Evolutionary conservation across 2,329 filamentous ascomycete species (phyloP), one percentile per base, ranked within the genome.

Genomic region (Colletotrichum lentis): DNA sequence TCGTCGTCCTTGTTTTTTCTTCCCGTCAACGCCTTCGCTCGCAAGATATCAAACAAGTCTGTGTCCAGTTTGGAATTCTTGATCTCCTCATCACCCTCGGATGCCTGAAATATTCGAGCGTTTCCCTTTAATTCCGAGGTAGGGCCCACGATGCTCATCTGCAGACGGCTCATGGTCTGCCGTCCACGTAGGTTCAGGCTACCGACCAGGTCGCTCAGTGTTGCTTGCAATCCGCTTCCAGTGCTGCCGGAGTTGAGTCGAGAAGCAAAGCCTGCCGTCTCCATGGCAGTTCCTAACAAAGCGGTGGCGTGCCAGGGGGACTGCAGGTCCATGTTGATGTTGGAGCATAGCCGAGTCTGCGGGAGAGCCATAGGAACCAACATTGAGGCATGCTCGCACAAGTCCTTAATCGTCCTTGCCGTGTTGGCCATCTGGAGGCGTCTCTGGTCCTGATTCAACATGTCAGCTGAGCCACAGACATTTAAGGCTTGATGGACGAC

Each of bases 231-330:
- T 5, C 64, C 80, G 72, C 76, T 56, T 5, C 64, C 50, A 31
- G 18, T 82, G 70, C 73, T 77, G 4, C 77, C 77, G 12, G 83
- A 77, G 37, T 84, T 85, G 37, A 97, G 79, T 3, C 95, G 86
- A 1, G 92, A 90, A 7, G 92, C 91, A 16, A 98, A 80, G 1
- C 91, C 92, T 41, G 91, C 87, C 27, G 88, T 93, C 77, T 98
- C 96, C 14, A 97, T 76, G 1, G 91, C 92, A 0, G 91, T 84
- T 16, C 89, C 87, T 69, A 97, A 85, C 16, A 97, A 80, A 2
- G 91, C 94, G 14, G 93, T 90, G 3, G 87, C 87, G 73, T 96
- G 89, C 96, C 96, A 99, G 64, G 84, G 81, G 0, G 92, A 96
- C 8, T 80, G 78, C 11, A 78, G 72, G 73, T 94, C 86, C 16